Evolutionary conservation across 2,329 filamentous ascomycete species (phyloP).

Genomic region (Bipolaris victoriae): DNA sequence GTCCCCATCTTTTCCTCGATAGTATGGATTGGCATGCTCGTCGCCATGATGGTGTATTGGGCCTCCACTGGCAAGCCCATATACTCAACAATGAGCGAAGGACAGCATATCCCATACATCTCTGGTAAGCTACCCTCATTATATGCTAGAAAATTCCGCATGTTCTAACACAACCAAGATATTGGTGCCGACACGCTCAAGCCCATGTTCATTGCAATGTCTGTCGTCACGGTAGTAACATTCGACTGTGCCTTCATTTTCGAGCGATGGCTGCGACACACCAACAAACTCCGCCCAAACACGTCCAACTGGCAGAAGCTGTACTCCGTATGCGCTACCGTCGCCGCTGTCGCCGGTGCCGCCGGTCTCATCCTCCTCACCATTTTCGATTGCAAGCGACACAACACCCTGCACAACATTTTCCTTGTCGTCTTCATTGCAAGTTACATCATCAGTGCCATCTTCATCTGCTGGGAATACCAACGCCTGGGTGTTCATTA

Average conservation of each 20-base stretch:
- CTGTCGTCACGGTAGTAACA: slow-evolving; percentile 73
- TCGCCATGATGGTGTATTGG: slow-evolving; percentile 76
- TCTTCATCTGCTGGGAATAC: slow-evolving; percentile 91
- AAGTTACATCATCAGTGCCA: slow-evolving; percentile 82
- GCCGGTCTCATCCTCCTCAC: slow-evolving; percentile 80
- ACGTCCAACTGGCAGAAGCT: slow-evolving; percentile 67
- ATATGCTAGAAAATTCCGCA: background rate
- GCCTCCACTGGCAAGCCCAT: slow-evolving; percentile 60
- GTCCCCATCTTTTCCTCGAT: slow-evolving; percentile 71
- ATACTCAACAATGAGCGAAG: slow-evolving; percentile 65
- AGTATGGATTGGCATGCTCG: slow-evolving; percentile 63
- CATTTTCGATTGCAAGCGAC: slow-evolving; percentile 80
- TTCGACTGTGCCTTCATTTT: slow-evolving; percentile 81
- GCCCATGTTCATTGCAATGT: slow-evolving; percentile 78
- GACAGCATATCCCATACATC: slow-evolving; percentile 73
- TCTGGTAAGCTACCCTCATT: slow-evolving; percentile 57
- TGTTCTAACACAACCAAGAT: slow-evolving; percentile 50
- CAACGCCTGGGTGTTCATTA: slow-evolving; percentile 82
- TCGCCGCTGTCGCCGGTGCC: slow-evolving; percentile 76
- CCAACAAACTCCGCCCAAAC: slow-evolving; percentile 78
- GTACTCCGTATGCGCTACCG: slow-evolving; percentile 66
- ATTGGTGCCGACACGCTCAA: slow-evolving; percentile 68
- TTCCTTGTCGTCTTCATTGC: slow-evolving; percentile 84
- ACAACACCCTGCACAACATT: slow-evolving; percentile 71
- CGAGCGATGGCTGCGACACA: slow-evolving; percentile 86